A percentile compares a stretch with the other conserved stretches of the same genome.
Conservation (phyloP, 179 eudicot genomes). For the Beta corolliflora region DNA sequence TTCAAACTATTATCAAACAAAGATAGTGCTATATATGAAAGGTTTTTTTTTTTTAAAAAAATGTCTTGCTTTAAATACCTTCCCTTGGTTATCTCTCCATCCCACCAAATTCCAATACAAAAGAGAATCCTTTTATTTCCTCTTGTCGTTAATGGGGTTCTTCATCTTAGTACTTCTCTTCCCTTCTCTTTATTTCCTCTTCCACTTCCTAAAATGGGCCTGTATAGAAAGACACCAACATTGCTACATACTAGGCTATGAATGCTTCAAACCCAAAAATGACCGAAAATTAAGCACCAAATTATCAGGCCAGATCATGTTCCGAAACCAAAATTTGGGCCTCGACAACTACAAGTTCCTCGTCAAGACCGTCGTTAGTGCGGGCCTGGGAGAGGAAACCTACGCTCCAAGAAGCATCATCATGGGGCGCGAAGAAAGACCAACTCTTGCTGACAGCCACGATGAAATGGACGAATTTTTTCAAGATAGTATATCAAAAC, state of each 20-base stretch:
- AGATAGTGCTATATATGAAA: too few species aligned
- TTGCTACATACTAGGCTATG: constrained; percentile 68
- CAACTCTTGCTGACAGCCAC: constrained; percentile 32
- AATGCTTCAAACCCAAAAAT: constrained; percentile 61
- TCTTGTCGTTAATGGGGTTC: neutral
- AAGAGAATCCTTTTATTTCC: too few species aligned
- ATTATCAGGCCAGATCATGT: constrained; percentile 62
- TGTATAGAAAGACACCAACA: constrained; percentile 31
- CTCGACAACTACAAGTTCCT: constrained; percentile 75
- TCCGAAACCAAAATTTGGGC: constrained; percentile 66
- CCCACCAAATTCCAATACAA: too few species aligned
- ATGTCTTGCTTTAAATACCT: too few species aligned
- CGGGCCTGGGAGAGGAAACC: constrained; percentile 79
- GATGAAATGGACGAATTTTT: constrained; percentile 45
- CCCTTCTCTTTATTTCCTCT: constrained; percentile 37
- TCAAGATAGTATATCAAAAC: constrained; percentile 46
- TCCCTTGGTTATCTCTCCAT: too few species aligned
- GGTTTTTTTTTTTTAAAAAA: too few species aligned
- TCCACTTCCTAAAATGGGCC: constrained; percentile 28
- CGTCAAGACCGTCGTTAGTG: constrained; percentile 67
- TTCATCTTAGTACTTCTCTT: constrained; percentile 29
- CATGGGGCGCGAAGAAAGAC: constrained; percentile 51
- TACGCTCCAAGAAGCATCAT: constrained; percentile 67
- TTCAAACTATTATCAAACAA: too few species aligned
- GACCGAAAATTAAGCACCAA: constrained; percentile 65